Evolutionary conservation across 1,284 basidiomycete genomes (phyloP).

Genomic region (Boletus smithii): DNA sequence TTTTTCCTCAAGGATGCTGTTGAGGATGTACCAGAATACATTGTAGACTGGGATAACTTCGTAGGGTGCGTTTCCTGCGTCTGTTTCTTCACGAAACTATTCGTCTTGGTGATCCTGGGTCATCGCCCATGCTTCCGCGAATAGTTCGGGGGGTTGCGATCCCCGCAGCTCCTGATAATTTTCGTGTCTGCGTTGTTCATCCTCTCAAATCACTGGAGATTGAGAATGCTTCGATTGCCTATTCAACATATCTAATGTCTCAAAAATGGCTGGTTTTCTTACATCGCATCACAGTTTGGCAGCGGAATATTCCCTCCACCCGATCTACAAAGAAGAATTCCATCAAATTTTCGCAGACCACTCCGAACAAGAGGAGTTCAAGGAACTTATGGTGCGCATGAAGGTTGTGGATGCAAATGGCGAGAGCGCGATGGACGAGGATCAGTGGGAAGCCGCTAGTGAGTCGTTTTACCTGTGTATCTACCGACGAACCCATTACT

Average conservation of each 20-base stretch:
- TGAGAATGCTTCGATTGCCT: background rate
- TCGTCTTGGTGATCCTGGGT: background rate
- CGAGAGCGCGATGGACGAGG: conserved; percentile 85
- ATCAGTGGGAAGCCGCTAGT: conserved; percentile 97
- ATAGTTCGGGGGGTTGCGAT: background rate
- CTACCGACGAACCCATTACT: conserved; percentile 4
- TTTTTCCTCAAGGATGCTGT: conserved; percentile 96
- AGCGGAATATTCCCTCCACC: conserved; percentile 72
- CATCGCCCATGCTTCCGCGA: background rate
- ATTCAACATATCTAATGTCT: background rate
- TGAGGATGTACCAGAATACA: conserved; percentile 94
- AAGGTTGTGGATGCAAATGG: conserved; percentile 82
- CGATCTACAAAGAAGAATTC: conserved; percentile 84
- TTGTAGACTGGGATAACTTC: conserved; percentile 94
- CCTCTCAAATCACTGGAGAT: background rate
- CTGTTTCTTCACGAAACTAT: background rate
- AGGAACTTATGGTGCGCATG: conserved; percentile 80
- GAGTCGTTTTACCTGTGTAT: conserved; percentile 37
- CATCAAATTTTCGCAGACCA: conserved; percentile 83
- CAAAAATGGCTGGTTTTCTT: conserved; percentile 6
- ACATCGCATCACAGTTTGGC: conserved; percentile 61
- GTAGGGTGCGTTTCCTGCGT: conserved; percentile 58
- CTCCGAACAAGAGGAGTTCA: conserved; percentile 72
- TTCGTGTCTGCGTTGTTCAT: background rate
- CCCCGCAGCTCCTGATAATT: background rate